A percentile compares a stretch with the other conserved stretches of the same genome.
Conservation (phyloP, 345 rosid genomes). For the Noccaea caerulescens region DNA sequence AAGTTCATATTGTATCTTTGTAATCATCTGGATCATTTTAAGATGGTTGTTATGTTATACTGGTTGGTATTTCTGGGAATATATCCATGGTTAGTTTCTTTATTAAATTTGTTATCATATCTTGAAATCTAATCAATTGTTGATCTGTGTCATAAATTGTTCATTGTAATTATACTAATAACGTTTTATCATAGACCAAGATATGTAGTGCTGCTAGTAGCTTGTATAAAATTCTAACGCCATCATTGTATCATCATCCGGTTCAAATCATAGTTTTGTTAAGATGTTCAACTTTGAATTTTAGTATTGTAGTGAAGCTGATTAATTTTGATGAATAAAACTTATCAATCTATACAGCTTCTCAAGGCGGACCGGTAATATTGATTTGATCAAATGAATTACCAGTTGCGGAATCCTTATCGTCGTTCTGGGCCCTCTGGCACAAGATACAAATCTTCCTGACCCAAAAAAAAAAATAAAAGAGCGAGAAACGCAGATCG, state of each 20-base stretch:
- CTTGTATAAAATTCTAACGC: no score
- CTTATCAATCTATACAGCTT: not conserved
- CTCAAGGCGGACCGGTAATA: not conserved
- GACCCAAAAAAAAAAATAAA: not conserved
- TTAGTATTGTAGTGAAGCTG: not conserved
- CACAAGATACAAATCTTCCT: not conserved
- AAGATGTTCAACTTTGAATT: not conserved
- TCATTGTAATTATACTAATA: no score
- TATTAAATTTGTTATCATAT: not conserved
- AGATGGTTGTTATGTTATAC: constrained; percentile 22
- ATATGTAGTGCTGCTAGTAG: no score
- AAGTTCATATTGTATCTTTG: constrained; percentile 20
- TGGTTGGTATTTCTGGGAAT: constrained; percentile 2
- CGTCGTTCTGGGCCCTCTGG: no score
- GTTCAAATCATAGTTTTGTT: not conserved
- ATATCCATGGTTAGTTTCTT: not conserved
- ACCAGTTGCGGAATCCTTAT: not conserved
- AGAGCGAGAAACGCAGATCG: not conserved
- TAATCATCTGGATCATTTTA: constrained; percentile 28
- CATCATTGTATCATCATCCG: no score
- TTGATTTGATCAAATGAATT: not conserved
- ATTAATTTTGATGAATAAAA: not conserved
- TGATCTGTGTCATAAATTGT: not conserved
- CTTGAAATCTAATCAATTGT: not conserved
- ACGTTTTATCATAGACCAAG: no score